Percentiles rank a stretch among this genome's conserved stretches.
Evolutionary conservation across 2,329 filamentous ascomycete species (phyloP).

Genomic region (Pseudocercospora macadamiae): DNA sequence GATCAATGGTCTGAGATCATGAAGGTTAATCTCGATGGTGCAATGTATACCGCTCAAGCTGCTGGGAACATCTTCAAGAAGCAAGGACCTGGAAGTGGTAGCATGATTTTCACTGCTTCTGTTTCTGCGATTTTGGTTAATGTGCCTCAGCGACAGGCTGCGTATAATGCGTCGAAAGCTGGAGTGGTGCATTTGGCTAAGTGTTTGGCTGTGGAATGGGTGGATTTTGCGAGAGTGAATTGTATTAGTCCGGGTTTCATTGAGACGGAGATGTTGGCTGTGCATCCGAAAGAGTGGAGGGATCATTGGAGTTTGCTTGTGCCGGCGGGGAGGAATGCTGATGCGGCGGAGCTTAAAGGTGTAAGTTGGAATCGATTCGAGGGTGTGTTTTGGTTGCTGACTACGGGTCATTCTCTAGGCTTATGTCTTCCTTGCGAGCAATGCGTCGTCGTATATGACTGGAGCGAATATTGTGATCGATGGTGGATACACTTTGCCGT

Average conservation of each 20-base stretch:
- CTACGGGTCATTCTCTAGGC: too few species aligned
- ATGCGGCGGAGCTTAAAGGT: slow-evolving; percentile 44
- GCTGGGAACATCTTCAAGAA: slow-evolving; percentile 86
- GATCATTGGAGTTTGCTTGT: slow-evolving; percentile 46
- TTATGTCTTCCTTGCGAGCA: slow-evolving; percentile 36
- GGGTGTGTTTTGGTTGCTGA: too few species aligned
- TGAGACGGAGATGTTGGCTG: slow-evolving; percentile 44
- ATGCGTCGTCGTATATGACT: slow-evolving; percentile 55
- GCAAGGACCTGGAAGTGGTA: slow-evolving; percentile 68
- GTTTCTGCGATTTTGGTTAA: slow-evolving; percentile 92
- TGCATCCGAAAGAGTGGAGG: slow-evolving; percentile 42
- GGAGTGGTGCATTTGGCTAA: slow-evolving; percentile 53
- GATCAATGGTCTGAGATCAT: slow-evolving; percentile 55
- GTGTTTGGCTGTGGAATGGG: slow-evolving; percentile 89
- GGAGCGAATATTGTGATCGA: slow-evolving; percentile 53
- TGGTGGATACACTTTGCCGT: slow-evolving; percentile 50
- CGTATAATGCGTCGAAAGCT: slow-evolving; percentile 70
- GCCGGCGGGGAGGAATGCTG: slow-evolving; percentile 43
- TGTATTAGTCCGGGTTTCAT: slow-evolving; percentile 45
- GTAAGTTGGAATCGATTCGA: too few species aligned
- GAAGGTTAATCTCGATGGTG: slow-evolving; percentile 70
- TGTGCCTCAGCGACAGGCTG: slow-evolving; percentile 81
- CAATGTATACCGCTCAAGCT: slow-evolving; percentile 79
- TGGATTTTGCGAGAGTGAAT: slow-evolving; percentile 45
- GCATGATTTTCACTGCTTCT: slow-evolving; percentile 90